phyloP scores from a whole-genome alignment of 108 stramenopile genomes.

The Nitzschia palea region DNA sequence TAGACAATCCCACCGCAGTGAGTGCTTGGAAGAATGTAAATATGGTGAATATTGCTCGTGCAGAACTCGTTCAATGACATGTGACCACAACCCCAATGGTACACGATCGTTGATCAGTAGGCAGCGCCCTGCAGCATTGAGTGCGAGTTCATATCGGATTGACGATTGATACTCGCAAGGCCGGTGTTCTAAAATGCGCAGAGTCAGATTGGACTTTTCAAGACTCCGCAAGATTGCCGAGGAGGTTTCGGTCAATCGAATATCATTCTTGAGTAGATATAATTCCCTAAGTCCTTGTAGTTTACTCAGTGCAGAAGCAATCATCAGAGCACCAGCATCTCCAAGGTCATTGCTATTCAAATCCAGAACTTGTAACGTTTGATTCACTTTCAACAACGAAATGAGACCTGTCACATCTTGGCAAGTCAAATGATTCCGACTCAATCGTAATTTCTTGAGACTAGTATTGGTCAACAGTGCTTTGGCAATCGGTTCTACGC shows the following conservation, averaged over 20 bases:
- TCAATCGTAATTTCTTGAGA: background rate
- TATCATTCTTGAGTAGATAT: slow-evolving; percentile 10
- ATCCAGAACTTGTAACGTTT: slow-evolving; percentile 3
- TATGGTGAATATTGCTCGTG: no score
- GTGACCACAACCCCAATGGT: slow-evolving; percentile 14
- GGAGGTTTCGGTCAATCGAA: background rate
- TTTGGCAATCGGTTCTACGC: background rate
- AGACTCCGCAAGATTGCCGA: background rate
- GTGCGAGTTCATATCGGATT: slow-evolving; percentile 6
- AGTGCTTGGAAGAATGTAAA: no score
- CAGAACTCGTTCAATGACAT: no score
- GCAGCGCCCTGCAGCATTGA: slow-evolving; percentile 9
- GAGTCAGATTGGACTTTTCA: background rate
- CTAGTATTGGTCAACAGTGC: background rate
- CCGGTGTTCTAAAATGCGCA: background rate
- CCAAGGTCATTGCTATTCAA: slow-evolving; percentile 10
- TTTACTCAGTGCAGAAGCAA: background rate
- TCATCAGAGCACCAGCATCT: background rate
- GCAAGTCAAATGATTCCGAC: slow-evolving; percentile 2
- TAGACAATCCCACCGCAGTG: no score
- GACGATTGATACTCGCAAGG: background rate
- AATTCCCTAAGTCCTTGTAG: background rate
- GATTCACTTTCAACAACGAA: background rate
- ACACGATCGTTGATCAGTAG: background rate
- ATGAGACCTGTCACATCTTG: background rate